A percentile compares a stretch with the other conserved stretches of the same genome.
Conservation (phyloP, 495 filamentous ascomycete genomes). For the Pyrenopolyporus hunteri region DNA sequence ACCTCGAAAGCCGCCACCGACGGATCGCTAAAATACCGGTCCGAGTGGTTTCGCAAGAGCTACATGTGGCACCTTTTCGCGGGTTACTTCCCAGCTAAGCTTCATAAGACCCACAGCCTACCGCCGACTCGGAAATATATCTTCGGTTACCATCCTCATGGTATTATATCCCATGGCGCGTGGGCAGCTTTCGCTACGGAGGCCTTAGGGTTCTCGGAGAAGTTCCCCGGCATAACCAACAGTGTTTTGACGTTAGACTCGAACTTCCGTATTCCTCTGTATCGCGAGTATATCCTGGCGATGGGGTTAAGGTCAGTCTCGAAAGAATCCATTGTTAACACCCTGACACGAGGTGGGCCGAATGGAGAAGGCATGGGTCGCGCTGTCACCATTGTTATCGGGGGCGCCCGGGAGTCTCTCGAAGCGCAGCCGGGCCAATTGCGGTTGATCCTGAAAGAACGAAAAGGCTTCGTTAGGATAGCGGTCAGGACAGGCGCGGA, state of each 20-base stretch:
- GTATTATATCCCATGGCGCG: constrained; percentile 94
- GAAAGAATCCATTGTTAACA: constrained; percentile 85
- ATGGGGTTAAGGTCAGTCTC: constrained; percentile 90
- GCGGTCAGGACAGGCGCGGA: constrained; percentile 89
- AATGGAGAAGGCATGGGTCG: constrained; percentile 91
- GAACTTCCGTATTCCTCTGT: constrained; percentile 93
- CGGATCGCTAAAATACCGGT: constrained; percentile 75
- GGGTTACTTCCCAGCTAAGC: constrained; percentile 85
- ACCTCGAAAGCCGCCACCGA: constrained; percentile 77
- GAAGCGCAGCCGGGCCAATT: constrained; percentile 79
- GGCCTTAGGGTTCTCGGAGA: constrained; percentile 81
- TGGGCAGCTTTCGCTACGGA: constrained; percentile 94
- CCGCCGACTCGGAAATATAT: constrained; percentile 91
- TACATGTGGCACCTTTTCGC: constrained; percentile 87
- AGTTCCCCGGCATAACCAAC: constrained; percentile 96
- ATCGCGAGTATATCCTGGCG: constrained; percentile 87
- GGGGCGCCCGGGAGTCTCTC: constrained; percentile 89
- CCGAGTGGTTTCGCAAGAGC: constrained; percentile 72
- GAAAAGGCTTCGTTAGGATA: constrained; percentile 93
- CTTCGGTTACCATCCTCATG: constrained; percentile 96
- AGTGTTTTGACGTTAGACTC: constrained; percentile 89
- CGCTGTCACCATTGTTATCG: constrained; percentile 94
- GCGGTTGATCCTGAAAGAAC: constrained; percentile 75
- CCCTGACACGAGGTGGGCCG: constrained; percentile 75
- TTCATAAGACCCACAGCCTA: constrained; percentile 83